Conservation (phyloP, 768 basidiomycete species). For the Nevesoporus exiguus region DNA sequence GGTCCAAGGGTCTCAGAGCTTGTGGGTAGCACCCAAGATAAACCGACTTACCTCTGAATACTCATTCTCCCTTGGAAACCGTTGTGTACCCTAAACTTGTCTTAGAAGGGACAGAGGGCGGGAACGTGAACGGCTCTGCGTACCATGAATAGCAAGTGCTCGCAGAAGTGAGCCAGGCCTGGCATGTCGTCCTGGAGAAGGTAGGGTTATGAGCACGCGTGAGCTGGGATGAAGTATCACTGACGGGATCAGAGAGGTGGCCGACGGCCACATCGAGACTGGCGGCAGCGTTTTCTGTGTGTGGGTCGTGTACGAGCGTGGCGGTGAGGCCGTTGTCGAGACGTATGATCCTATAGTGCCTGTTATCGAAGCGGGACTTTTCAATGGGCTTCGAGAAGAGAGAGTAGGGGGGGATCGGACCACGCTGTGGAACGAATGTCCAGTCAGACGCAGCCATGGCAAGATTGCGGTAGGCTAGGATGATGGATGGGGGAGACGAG, state of each 20-base stretch:
- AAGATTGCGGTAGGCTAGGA: constrained; percentile 13
- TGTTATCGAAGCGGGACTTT: constrained; percentile 73
- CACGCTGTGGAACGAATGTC: constrained; percentile 12
- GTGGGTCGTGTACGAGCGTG: constrained; percentile 75
- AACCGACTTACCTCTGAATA: constrained; percentile 68
- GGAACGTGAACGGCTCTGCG: constrained; percentile 22
- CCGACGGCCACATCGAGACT: constrained; percentile 94
- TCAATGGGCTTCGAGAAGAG: constrained; percentile 60
- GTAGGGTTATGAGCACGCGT: background rate
- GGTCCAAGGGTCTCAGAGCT: background rate
- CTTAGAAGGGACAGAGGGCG: background rate
- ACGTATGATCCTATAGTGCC: constrained; percentile 75
- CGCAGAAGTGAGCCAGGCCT: constrained; percentile 92
- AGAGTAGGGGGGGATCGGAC: constrained; percentile 41
- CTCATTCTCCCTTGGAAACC: constrained; percentile 90
- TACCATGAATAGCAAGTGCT: constrained; percentile 95
- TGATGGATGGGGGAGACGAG: too few relatives aligned
- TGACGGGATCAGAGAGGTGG: constrained; percentile 87
- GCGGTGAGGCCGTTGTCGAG: constrained; percentile 91
- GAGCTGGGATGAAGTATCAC: constrained; percentile 25
- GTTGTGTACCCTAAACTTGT: constrained; percentile 62
- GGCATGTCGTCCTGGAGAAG: constrained; percentile 73
- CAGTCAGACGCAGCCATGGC: constrained; percentile 26
- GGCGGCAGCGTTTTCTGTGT: constrained; percentile 92
- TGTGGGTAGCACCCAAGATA: background rate